Percentiles rank a stretch among this genome's conserved stretches.
These are phyloP conservation scores for Pythium scleroteichum DNA, from an alignment of 352 stramenopile species.

Conservation along the genomic window DNA sequence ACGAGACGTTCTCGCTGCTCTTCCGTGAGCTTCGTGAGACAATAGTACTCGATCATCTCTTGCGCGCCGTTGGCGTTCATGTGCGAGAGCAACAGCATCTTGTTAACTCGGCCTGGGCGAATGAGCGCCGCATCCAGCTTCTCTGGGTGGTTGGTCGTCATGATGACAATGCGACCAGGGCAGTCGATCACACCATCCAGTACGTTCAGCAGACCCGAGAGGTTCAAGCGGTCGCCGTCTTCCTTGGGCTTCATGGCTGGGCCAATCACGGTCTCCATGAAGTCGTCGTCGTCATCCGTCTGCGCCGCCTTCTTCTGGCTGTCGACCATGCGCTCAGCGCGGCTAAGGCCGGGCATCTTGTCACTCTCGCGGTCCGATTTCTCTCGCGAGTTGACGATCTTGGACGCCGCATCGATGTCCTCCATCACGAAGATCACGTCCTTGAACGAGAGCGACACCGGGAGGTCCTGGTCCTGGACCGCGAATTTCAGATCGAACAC, in stretches of 20 bases:
- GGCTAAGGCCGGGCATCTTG: conserved; percentile 1
- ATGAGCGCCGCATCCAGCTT: conserved; percentile 69
- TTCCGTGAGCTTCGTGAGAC: conserved; percentile 13
- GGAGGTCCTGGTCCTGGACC: conserved; percentile 44
- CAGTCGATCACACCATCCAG: conserved; percentile 84
- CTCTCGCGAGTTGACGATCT: conserved; percentile 38
- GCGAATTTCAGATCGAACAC: conserved; percentile 56
- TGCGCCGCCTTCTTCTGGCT: conserved; percentile 14
- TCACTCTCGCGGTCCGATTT: background rate
- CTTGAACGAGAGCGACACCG: conserved; percentile 49
- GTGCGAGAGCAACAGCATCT: conserved; percentile 52
- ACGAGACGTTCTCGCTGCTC: conserved; percentile 20
- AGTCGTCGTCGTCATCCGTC: background rate
- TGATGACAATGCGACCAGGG: conserved; percentile 80
- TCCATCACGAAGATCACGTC: conserved; percentile 83
- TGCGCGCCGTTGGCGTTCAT: conserved; percentile 28
- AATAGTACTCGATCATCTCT: conserved; percentile 52
- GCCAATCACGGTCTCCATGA: conserved; percentile 9
- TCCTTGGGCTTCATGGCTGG: conserved; percentile 19
- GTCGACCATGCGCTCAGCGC: conserved; percentile 6
- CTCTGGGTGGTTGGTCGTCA: conserved; percentile 89
- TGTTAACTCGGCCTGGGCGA: conserved; percentile 55
- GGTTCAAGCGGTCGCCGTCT: conserved; percentile 54
- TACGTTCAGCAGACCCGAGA: conserved; percentile 77
- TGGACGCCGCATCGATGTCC: conserved; percentile 63